Evolutionary conservation across 2,329 filamentous ascomycete species (phyloP).

Genomic region (Chaetomiaceae sp.): DNA sequence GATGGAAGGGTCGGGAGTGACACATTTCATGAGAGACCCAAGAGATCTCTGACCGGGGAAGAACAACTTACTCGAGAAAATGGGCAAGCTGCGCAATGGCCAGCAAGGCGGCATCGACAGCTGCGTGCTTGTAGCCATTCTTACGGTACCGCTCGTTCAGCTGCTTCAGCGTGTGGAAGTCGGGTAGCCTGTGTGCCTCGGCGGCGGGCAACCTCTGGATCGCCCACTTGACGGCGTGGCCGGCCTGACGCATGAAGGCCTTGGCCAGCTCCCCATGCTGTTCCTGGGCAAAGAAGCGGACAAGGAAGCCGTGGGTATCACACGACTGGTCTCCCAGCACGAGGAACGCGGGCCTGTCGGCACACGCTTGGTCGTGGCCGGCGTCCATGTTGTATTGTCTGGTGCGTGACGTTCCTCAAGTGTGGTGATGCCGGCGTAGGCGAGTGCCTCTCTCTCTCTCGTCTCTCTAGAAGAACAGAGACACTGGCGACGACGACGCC

Average conservation of each 20-base stretch:
- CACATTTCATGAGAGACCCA: background rate
- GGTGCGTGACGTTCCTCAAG: no score
- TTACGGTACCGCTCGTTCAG: conserved; percentile 59
- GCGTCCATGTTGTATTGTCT: conserved; percentile 32
- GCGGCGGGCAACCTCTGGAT: conserved; percentile 49
- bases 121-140: conserved; percentile 51
- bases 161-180: conserved; percentile 57
- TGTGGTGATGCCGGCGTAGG: no score
- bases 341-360: conserved; percentile 46
- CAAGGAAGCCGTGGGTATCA: conserved; percentile 58
- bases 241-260: conserved; percentile 55
- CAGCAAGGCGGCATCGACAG: conserved; percentile 58
- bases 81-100: conserved; percentile 61
- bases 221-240: conserved; percentile 54
- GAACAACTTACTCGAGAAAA: conserved; percentile 56
- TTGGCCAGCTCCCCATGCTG: conserved; percentile 48
- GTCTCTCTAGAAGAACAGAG: no score
- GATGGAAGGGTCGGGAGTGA: background rate
- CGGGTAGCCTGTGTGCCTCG: conserved; percentile 53
- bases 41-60: background rate
- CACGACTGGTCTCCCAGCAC: conserved; percentile 68
- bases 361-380: background rate
- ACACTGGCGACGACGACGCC: no score
- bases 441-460: no score
- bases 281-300: conserved; percentile 43